Conservation (phyloP, 1,284 basidiomycete species). For the Cutaneotrichosporon mucoides region DNA sequence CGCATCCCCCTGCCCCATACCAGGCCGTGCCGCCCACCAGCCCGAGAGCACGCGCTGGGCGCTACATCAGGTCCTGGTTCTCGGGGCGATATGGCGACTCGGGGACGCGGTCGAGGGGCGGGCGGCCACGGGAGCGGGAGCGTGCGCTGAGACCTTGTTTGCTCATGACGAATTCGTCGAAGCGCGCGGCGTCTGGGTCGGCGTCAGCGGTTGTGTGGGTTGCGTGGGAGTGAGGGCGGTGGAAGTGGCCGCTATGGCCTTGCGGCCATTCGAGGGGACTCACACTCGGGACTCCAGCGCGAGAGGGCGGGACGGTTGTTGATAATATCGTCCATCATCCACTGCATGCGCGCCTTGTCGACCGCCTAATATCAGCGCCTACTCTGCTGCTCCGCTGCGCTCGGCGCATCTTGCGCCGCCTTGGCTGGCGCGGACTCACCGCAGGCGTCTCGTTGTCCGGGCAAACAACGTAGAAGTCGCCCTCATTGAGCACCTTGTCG, state of each 20-base stretch:
- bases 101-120: slow-evolving; percentile 12
- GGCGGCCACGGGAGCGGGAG: slow-evolving; percentile 36
- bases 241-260: too few relatives aligned
- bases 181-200: slow-evolving; percentile 41
- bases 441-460: slow-evolving; percentile 80
- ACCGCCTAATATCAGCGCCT: slow-evolving; percentile 11
- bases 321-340: slow-evolving; percentile 75
- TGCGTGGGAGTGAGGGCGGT: too few relatives aligned
- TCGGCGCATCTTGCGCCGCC: too few relatives aligned
- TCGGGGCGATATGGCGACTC: slow-evolving; percentile 11
- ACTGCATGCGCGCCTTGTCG: slow-evolving; percentile 66
- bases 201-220: too few relatives aligned
- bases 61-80: neutral
- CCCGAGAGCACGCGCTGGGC: too few relatives aligned
- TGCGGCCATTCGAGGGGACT: slow-evolving; percentile 7
- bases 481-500: slow-evolving; percentile 66
- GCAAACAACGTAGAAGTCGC: slow-evolving; percentile 84
- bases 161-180: slow-evolving; percentile 43
- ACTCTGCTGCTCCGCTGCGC: too few relatives aligned
- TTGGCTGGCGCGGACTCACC: slow-evolving; percentile 39
- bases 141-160: slow-evolving; percentile 36
- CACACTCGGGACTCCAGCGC: slow-evolving; percentile 51
- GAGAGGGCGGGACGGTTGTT: slow-evolving; percentile 56
- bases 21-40: too few relatives aligned
- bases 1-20: too few relatives aligned